Conservation (phyloP, 1,284 basidiomycete species). For the Cryptococcus hybrid region DNA sequence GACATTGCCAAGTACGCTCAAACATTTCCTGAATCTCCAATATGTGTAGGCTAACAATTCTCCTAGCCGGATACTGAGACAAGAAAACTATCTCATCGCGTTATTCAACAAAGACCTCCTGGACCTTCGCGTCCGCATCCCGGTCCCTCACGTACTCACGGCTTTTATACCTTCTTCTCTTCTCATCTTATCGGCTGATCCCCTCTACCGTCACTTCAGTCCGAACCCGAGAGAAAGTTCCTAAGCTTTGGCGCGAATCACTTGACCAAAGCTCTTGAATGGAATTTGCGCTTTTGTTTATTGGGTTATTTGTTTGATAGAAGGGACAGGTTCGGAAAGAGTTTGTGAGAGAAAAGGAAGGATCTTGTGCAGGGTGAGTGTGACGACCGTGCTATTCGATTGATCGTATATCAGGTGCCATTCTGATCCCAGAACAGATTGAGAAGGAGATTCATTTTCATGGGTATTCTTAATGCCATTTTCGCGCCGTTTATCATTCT, state of each 20-base stretch:
- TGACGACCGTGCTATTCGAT: not conserved
- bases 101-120: constrained; percentile 95
- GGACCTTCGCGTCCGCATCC: constrained; percentile 70
- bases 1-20: constrained; percentile 58
- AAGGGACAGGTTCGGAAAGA: constrained; percentile 80
- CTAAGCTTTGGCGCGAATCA: constrained; percentile 46
- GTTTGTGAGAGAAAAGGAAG: constrained; percentile 77
- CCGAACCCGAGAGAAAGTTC: constrained; percentile 25
- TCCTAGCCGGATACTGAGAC: constrained; percentile 77
- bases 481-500: constrained; percentile 96
- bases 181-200: constrained; percentile 23
- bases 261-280: constrained; percentile 86
- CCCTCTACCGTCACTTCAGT: constrained; percentile 28
- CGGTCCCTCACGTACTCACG: constrained; percentile 59
- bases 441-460: constrained; percentile 83
- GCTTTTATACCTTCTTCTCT: constrained; percentile 30
- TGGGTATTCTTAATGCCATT: constrained; percentile 91
- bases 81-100: constrained; percentile 97
- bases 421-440: constrained; percentile 56
- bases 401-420: not conserved
- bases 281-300: constrained; percentile 93
- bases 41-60: not conserved
- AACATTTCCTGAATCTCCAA: not conserved
- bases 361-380: constrained; percentile 76
- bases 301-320: constrained; percentile 91